Evolutionary conservation across 805 yeast genomes (phyloP).

Genomic region (Komagataella populi): DNA sequence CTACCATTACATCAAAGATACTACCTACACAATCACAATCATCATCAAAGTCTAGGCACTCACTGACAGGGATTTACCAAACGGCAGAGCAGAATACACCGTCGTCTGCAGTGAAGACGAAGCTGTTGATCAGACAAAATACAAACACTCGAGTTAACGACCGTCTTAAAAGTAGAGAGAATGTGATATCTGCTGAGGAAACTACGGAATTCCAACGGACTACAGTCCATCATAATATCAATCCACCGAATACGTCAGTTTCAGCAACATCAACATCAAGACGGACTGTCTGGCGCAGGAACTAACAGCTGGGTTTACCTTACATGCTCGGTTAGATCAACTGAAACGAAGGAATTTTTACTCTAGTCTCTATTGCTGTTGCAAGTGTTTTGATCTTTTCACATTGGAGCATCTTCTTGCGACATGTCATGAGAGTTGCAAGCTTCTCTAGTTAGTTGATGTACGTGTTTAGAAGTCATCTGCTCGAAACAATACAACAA

Average conservation of each 20-base stretch:
- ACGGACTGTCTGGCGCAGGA: neutral
- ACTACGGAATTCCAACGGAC: neutral
- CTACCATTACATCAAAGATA: constrained; percentile 5
- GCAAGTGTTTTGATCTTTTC: too few species aligned
- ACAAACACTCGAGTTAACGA: neutral
- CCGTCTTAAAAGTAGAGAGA: neutral
- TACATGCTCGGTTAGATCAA: too few species aligned
- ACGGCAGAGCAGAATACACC: neutral
- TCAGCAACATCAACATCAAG: constrained; percentile 1
- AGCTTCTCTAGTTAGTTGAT: neutral
- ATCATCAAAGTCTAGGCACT: constrained; percentile 4
- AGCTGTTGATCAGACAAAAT: neutral
- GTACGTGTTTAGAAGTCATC: neutral
- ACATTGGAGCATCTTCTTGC: too few species aligned
- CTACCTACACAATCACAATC: constrained; percentile 3
- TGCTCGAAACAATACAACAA: neutral
- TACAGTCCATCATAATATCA: neutral
- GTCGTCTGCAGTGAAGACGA: neutral
- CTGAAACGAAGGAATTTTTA: too few species aligned
- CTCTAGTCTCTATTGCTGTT: too few species aligned
- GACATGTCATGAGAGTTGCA: neutral
- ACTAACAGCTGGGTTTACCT: neutral
- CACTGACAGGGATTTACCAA: constrained; percentile 5
- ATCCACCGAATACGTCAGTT: constrained; percentile 1
- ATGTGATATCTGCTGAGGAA: neutral